Evolutionary conservation across 2,329 filamentous ascomycete genomes (phyloP).

Genomic region (Fusarium sambucinum): DNA sequence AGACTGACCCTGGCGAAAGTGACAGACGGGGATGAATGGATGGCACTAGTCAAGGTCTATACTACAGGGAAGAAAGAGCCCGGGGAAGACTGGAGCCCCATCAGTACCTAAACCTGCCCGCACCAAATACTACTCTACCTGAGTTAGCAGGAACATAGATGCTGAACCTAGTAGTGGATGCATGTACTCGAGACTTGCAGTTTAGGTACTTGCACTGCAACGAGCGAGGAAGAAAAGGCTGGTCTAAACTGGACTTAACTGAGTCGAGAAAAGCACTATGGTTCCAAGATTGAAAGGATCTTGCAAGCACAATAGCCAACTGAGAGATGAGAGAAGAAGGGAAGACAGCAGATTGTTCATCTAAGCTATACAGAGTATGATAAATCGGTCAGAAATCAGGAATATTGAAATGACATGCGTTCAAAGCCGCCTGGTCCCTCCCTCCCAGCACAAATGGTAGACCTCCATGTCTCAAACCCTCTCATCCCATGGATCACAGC

Average conservation of each 20-base stretch:
- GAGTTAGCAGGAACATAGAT: neutral
- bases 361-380: neutral
- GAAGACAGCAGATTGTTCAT: neutral
- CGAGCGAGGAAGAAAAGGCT: slow-evolving; percentile 1
- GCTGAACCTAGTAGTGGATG: neutral
- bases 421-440: slow-evolving; percentile 15
- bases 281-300: neutral
- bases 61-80: slow-evolving; percentile 24
- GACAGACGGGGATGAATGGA: slow-evolving; percentile 15
- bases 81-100: slow-evolving; percentile 16
- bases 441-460: slow-evolving; percentile 10
- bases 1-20: slow-evolving; percentile 31
- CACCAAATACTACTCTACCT: neutral
- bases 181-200: slow-evolving; percentile 1
- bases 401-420: slow-evolving; percentile 27
- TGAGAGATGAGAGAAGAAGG: neutral
- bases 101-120: slow-evolving; percentile 1
- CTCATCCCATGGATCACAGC: slow-evolving; percentile 7
- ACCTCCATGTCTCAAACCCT: slow-evolving; percentile 25
- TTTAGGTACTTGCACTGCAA: neutral
- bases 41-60: neutral
- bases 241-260: neutral
- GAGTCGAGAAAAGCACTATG: neutral
- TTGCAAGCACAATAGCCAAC: neutral
- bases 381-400: slow-evolving; percentile 12